A percentile compares a stretch with the other conserved stretches of the same genome.
phyloP scores from a whole-genome alignment of 192 early-diverging fungal species.

The Cetraspora pellucida region DNA sequence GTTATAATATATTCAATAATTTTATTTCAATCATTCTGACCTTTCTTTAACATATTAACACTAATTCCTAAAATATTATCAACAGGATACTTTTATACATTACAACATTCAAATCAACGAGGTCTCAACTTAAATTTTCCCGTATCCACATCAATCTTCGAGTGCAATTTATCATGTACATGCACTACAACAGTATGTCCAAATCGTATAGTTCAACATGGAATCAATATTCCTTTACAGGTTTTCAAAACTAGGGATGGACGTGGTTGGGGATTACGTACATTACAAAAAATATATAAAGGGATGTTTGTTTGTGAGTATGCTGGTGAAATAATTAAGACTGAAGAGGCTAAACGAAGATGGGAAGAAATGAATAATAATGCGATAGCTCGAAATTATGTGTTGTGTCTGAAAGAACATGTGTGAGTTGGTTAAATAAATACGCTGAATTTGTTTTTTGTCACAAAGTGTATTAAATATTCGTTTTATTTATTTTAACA shows the following conservation, averaged over 20 bases:
- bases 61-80: not conserved
- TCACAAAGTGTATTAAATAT: not conserved
- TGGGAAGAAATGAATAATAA: not conserved
- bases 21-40: not conserved
- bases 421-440: not conserved
- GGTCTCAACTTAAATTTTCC: not conserved
- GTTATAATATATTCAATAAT: not conserved
- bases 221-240: not conserved
- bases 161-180: conserved; percentile 25
- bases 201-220: conserved; percentile 21
- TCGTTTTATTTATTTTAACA: not conserved
- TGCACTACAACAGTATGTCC: not conserved
- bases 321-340: conserved; percentile 32
- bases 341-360: conserved; percentile 2
- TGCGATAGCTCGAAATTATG: conserved; percentile 11
- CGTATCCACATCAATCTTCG: not conserved
- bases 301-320: conserved; percentile 31
- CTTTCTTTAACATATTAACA: not conserved
- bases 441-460: not conserved
- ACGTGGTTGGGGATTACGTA: conserved; percentile 26
- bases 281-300: not conserved
- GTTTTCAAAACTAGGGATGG: not conserved
- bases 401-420: conserved; percentile 26
- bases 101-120: not conserved
- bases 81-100: conserved; percentile 20